Percentiles rank a stretch among this genome's conserved stretches.
Evolutionary conservation across 441 rosid genomes (phyloP).

Genomic region (Breynia disticha): DNA sequence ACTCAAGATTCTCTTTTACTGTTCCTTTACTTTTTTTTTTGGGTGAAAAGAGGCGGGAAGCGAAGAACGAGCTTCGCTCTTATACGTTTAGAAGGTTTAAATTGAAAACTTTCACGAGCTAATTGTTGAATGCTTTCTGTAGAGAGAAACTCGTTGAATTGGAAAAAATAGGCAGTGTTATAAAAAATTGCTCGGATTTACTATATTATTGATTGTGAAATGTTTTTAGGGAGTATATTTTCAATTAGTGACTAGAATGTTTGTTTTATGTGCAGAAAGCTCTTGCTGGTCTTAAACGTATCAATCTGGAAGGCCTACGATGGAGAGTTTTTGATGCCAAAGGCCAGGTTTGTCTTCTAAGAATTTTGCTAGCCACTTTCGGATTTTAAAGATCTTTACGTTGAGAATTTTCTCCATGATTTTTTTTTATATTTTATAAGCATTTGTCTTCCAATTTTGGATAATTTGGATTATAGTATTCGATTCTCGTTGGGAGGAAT

Average conservation of each 20-base stretch:
- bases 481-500: neutral
- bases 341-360: conserved; percentile 64
- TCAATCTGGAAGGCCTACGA: conserved; percentile 82
- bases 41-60: no score
- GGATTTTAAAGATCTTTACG: conserved; percentile 2
- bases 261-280: conserved; percentile 53
- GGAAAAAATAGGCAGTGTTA: no score
- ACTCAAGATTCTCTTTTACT: no score
- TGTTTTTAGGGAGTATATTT: neutral
- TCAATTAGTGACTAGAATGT: neutral
- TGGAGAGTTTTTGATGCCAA: conserved; percentile 98
- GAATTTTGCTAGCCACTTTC: no score
- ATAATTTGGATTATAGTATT: neutral
- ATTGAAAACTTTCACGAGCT: no score
- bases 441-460: neutral
- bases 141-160: no score
- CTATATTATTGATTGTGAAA: neutral
- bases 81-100: no score
- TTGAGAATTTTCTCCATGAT: neutral
- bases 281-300: conserved; percentile 84
- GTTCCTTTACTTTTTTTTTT: no score
- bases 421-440: neutral
- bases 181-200: neutral
- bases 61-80: no score
- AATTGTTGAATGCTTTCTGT: no score